phyloP scores from a whole-genome alignment of 306 rosid genomes.

The Lathyrus sativus region DNA sequence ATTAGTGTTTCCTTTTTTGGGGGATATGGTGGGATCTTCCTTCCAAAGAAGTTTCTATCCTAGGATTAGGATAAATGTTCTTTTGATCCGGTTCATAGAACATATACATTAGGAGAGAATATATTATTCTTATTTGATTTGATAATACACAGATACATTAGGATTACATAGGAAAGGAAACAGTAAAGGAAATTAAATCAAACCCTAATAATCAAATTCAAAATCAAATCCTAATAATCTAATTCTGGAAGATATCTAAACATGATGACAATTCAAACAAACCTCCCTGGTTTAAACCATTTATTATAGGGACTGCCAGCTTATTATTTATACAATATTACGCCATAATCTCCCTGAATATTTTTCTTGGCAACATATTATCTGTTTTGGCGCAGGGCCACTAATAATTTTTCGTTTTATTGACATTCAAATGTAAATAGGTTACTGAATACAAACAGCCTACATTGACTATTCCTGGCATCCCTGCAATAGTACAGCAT shows the following conservation, averaged over 20 bases:
- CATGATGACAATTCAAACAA: not conserved
- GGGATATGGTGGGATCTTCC: constrained; percentile 23
- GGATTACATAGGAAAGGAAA: not conserved
- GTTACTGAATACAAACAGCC: constrained; percentile 91
- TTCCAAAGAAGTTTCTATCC: constrained; percentile 26
- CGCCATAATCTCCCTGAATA: not conserved
- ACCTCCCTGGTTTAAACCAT: not conserved
- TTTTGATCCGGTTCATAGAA: constrained; percentile 2
- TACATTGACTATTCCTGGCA: constrained; percentile 68
- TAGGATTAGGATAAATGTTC: constrained; percentile 32
- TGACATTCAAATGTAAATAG: constrained; percentile 46
- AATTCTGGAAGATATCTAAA: constrained; percentile 4
- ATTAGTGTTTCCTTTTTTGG: constrained; percentile 1
- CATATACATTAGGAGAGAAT: not conserved
- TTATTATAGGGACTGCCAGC: not conserved
- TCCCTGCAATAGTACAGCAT: constrained; percentile 88
- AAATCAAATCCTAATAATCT: not conserved
- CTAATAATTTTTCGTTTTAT: constrained; percentile 34
- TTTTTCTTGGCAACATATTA: constrained; percentile 19
- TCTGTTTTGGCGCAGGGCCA: constrained; percentile 33
- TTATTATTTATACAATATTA: not conserved
- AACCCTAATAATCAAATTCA: not conserved
- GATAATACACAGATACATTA: not conserved
- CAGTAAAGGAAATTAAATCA: constrained; percentile 5
- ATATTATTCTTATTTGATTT: not conserved